A percentile compares a stretch with the other conserved stretches of the same genome.
phyloP scores from a whole-genome alignment of 208 protist species.

The Novymonas esmeraldas region DNA sequence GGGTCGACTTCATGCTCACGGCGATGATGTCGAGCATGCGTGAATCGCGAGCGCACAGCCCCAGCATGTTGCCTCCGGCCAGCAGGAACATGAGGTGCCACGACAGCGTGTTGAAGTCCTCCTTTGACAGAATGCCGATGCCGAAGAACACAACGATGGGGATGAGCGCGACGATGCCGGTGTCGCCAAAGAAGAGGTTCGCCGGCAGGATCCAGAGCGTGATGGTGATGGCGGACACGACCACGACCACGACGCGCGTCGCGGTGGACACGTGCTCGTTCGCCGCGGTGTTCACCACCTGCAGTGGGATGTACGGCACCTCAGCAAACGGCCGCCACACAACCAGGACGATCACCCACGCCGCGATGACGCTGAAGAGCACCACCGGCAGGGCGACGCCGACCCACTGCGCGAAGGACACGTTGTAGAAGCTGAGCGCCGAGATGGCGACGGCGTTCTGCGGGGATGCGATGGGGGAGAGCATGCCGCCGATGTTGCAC shows the following conservation, averaged over 20 bases:
- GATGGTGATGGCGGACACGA: conserved; percentile 78
- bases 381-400: conserved; percentile 83
- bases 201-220: conserved; percentile 85
- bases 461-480: conserved; percentile 93
- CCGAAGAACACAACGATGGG: conserved; percentile 94
- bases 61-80: conserved; percentile 93
- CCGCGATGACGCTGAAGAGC: conserved; percentile 52
- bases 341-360: conserved; percentile 83
- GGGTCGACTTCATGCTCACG: conserved; percentile 55
- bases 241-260: conserved; percentile 67
- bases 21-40: conserved; percentile 88
- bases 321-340: conserved; percentile 89
- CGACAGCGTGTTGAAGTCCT: conserved; percentile 92
- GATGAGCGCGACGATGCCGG: conserved; percentile 92
- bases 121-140: conserved; percentile 89
- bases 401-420: conserved; percentile 89
- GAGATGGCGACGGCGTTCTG: conserved; percentile 94
- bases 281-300: conserved; percentile 72
- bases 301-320: conserved; percentile 84
- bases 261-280: conserved; percentile 52
- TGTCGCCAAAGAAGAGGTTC: conserved; percentile 89
- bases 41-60: conserved; percentile 86
- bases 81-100: conserved; percentile 95
- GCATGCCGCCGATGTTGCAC: conserved; percentile 96
- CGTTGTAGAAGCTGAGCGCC: conserved; percentile 72